phyloP scores from a whole-genome alignment of 2,329 filamentous ascomycete genomes.

The Hypoxylon sp. region DNA sequence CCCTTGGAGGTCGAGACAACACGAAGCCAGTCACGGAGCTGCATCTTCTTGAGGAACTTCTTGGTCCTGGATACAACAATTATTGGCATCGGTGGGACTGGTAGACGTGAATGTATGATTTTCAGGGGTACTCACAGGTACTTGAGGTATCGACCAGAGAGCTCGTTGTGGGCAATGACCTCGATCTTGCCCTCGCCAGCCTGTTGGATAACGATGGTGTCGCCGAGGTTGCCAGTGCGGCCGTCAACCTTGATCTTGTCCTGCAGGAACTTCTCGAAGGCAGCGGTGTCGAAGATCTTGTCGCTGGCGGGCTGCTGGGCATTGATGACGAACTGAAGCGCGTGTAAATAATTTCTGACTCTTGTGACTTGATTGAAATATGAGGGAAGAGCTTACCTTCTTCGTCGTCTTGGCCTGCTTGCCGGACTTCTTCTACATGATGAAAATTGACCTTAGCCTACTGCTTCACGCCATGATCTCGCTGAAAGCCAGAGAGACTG shows the following conservation, averaged over 20 bases:
- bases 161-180: slow-evolving; percentile 96
- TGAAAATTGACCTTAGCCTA: slow-evolving; percentile 88
- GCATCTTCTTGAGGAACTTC: slow-evolving; percentile 99
- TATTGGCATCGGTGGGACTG: slow-evolving; percentile 5
- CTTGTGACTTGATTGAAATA: background rate
- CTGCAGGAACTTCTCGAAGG: slow-evolving; percentile 99
- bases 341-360: slow-evolving; percentile 4
- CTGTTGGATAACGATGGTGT: slow-evolving; percentile 90
- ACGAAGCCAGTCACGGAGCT: slow-evolving; percentile 99
- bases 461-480: slow-evolving; percentile 78
- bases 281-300: slow-evolving; percentile 99
- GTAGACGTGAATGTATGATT: background rate
- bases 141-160: slow-evolving; percentile 99
- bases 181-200: slow-evolving; percentile 97
- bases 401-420: slow-evolving; percentile 82
- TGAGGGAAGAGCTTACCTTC: slow-evolving; percentile 71
- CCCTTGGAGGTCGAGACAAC: slow-evolving; percentile 98
- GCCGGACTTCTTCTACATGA: slow-evolving; percentile 74
- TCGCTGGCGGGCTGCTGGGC: slow-evolving; percentile 97
- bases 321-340: slow-evolving; percentile 93
- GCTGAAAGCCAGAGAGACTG: slow-evolving; percentile 59
- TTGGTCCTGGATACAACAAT: slow-evolving; percentile 77
- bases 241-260: slow-evolving; percentile 99
- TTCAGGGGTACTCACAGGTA: slow-evolving; percentile 82
- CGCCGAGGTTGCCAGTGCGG: slow-evolving; percentile 97